These are phyloP conservation scores for Aspergillus sp. DNA, from an alignment of 2,329 filamentous ascomycete species.

Conservation along the genomic window DNA sequence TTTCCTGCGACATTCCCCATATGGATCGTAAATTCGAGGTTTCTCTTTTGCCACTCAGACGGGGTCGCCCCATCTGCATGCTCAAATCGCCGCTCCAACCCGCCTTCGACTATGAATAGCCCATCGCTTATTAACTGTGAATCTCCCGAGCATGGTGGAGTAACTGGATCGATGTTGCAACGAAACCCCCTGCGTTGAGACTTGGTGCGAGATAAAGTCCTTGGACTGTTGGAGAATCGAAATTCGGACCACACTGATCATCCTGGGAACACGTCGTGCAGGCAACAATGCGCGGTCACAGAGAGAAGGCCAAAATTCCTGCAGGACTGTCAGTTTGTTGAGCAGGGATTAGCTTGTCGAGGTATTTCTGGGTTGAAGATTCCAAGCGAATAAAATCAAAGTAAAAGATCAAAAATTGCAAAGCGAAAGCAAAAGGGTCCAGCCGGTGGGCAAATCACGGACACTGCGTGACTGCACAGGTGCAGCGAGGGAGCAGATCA, in stretches of 20 bases:
- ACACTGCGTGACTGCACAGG: not conserved
- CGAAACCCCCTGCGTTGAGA: not conserved
- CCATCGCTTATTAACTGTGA: not conserved
- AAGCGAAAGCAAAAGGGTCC: conserved; percentile 1
- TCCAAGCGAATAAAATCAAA: conserved; percentile 7
- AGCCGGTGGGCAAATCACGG: not conserved
- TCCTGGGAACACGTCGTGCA: not conserved
- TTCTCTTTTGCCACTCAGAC: not conserved
- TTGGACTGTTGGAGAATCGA: not conserved
- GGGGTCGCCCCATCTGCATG: not conserved
- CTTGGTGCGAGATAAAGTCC: not conserved
- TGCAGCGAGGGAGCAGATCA: conserved; percentile 1
- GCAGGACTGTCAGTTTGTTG: not conserved
- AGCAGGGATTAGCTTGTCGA: not conserved
- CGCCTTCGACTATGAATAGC: not conserved
- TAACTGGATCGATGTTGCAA: not conserved
- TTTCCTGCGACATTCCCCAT: conserved; percentile 3
- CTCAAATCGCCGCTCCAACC: not conserved
- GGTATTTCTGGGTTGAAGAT: not conserved
- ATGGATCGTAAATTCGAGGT: not conserved
- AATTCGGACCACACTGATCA: too few species aligned
- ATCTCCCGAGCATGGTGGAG: conserved; percentile 1
- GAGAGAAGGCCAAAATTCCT: not conserved
- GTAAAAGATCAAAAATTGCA: not conserved
- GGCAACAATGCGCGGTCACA: not conserved